phyloP scores from a whole-genome alignment of 108 stramenopile species.

The Cyclotella kingstonii region DNA sequence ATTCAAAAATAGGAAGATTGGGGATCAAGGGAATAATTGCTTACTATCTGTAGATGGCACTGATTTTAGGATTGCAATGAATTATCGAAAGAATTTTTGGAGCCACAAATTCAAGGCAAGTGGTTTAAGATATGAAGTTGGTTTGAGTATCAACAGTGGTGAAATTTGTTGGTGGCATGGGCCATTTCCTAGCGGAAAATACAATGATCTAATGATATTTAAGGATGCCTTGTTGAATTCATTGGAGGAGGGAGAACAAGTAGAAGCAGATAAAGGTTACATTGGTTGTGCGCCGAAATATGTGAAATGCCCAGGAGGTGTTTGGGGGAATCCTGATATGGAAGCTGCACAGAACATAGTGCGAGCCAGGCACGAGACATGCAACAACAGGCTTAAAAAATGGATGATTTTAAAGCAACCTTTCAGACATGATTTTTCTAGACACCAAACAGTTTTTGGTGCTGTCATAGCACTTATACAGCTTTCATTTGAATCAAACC shows the following conservation, averaged over 20 bases:
- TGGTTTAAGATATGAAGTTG: constrained; percentile 37
- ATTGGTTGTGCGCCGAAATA: neutral
- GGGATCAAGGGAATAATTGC: neutral
- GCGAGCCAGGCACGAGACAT: constrained; percentile 24
- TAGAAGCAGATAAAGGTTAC: constrained; percentile 37
- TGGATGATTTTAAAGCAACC: neutral
- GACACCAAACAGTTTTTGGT: constrained; percentile 9
- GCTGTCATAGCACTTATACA: constrained; percentile 1
- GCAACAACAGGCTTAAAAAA: constrained; percentile 31
- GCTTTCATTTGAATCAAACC: constrained; percentile 5
- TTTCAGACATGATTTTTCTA: neutral
- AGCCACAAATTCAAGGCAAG: constrained; percentile 21
- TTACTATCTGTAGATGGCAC: constrained; percentile 9
- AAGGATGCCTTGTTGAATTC: constrained; percentile 1
- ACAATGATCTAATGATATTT: constrained; percentile 26
- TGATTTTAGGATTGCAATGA: neutral
- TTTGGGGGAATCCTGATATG: neutral
- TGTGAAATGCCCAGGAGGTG: constrained; percentile 9
- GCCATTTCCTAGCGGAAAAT: constrained; percentile 7
- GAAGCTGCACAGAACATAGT: neutral
- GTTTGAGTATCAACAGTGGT: constrained; percentile 15
- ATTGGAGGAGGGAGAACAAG: constrained; percentile 16
- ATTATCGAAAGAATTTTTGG: neutral
- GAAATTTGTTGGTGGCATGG: constrained; percentile 33
- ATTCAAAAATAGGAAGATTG: constrained; percentile 8